Evolutionary conservation across 768 basidiomycete genomes (phyloP).

Genomic region (Trametes sanguinea): DNA sequence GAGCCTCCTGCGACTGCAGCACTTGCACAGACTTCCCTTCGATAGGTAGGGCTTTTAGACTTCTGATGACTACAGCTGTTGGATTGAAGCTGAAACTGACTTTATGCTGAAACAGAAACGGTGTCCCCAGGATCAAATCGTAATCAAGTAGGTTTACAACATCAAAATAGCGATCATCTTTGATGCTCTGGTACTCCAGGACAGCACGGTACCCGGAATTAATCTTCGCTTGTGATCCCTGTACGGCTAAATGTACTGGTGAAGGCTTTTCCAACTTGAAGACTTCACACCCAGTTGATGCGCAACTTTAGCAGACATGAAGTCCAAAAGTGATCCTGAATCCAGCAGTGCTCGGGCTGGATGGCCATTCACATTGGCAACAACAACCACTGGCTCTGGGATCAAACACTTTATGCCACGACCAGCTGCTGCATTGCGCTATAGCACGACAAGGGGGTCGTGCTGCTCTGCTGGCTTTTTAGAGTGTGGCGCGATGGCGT

Average conservation of each 20-base stretch:
- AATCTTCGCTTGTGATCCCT: constrained; percentile 34
- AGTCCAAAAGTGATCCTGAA: constrained; percentile 34
- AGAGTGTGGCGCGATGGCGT: neutral
- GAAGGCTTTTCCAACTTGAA: constrained; percentile 28
- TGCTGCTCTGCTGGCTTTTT: neutral
- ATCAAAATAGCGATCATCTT: constrained; percentile 4
- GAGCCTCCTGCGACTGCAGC: neutral
- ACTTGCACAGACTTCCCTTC: constrained; percentile 2
- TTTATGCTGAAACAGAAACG: constrained; percentile 27
- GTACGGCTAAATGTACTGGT: constrained; percentile 33
- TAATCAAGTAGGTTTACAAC: constrained; percentile 16
- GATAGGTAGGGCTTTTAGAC: neutral
- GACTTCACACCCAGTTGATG: constrained; percentile 28
- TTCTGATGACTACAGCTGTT: constrained; percentile 5
- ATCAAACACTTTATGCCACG: constrained; percentile 14
- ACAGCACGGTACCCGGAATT: constrained; percentile 13
- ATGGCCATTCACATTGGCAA: constrained; percentile 25
- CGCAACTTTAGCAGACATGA: constrained; percentile 33
- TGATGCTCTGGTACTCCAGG: constrained; percentile 11
- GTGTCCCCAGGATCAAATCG: constrained; percentile 32
- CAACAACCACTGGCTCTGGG: constrained; percentile 17
- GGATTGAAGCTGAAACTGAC: constrained; percentile 19
- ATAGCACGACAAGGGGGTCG: constrained; percentile 3
- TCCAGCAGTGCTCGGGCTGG: constrained; percentile 26
- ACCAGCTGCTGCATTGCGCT: constrained; percentile 4